Conservation (phyloP, 805 yeast species). For the Monosporozyma yasuniensis region DNA sequence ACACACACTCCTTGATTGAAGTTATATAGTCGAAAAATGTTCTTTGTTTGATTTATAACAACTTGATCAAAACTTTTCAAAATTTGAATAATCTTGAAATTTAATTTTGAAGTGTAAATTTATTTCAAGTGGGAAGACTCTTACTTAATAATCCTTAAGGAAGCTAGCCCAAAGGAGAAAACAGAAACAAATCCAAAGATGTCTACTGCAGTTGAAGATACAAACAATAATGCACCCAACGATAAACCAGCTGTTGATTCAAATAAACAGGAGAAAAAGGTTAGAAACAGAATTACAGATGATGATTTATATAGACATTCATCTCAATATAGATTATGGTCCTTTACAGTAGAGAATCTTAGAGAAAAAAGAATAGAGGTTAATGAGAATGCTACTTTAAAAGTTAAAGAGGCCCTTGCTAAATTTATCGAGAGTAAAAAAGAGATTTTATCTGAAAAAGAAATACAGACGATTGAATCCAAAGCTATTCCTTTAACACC, state of each 20-base stretch:
- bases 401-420: constrained; percentile 29
- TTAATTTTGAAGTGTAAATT: background rate
- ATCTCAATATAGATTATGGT: constrained; percentile 80
- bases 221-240: background rate
- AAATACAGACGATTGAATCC: constrained; percentile 21
- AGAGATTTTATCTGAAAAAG: constrained; percentile 25
- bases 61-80: background rate
- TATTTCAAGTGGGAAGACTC: background rate
- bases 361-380: constrained; percentile 38
- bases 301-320: constrained; percentile 87
- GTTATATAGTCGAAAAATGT: no score
- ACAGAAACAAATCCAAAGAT: background rate
- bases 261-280: background rate
- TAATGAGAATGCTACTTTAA: constrained; percentile 45
- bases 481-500: constrained; percentile 40
- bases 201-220: background rate
- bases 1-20: no score
- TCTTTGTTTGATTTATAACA: background rate
- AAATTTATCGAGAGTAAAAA: constrained; percentile 22
- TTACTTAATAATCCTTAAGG: background rate
- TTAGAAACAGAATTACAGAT: constrained; percentile 41
- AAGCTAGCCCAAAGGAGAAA: background rate
- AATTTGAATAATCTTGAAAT: background rate
- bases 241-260: background rate
- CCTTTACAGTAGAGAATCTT: constrained; percentile 58